Percentiles rank a stretch among this genome's conserved stretches.
These are phyloP conservation scores for Pseudonitzschia pungens DNA, from an alignment of 108 stramenopile genomes.

Conservation along the genomic window DNA sequence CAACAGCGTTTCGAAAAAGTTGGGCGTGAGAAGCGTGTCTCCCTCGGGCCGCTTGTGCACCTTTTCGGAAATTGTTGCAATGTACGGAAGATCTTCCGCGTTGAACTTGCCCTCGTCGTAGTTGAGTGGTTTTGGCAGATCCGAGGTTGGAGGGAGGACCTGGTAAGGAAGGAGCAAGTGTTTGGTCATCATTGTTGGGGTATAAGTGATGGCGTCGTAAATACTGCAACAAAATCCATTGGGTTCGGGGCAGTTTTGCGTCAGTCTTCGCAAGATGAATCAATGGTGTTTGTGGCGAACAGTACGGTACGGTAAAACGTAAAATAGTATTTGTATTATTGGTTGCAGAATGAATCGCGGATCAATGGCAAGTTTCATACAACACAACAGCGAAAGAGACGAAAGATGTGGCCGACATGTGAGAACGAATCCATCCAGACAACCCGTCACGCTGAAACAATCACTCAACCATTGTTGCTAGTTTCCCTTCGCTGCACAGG, in stretches of 20 bases:
- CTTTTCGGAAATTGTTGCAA: constrained; percentile 61
- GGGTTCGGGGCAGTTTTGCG: constrained; percentile 47
- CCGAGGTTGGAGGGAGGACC: constrained; percentile 44
- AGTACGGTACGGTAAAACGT: not conserved
- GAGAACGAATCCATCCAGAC: no score
- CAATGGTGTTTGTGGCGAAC: not conserved
- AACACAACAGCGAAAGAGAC: no score
- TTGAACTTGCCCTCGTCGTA: constrained; percentile 33
- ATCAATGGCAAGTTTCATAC: no score
- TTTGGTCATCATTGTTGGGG: constrained; percentile 51
- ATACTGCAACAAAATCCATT: constrained; percentile 78
- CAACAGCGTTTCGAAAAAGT: constrained; percentile 47
- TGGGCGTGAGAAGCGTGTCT: constrained; percentile 37
- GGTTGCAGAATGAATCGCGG: no score
- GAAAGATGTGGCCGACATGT: no score
- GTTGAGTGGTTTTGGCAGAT: constrained; percentile 54
- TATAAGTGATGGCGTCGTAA: constrained; percentile 41
- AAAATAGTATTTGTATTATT: no score
- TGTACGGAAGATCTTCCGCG: constrained; percentile 59
- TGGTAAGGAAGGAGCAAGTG: constrained; percentile 69
- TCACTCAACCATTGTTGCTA: no score
- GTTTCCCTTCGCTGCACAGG: no score
- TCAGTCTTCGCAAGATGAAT: constrained; percentile 21
- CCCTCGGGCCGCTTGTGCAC: constrained; percentile 39
- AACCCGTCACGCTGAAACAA: no score